Percentiles rank a stretch among this genome's conserved stretches.
These are phyloP conservation scores for Cladosporium austrohemisphaericum DNA, from an alignment of 2,329 filamentous ascomycete species.

Conservation along the genomic window DNA sequence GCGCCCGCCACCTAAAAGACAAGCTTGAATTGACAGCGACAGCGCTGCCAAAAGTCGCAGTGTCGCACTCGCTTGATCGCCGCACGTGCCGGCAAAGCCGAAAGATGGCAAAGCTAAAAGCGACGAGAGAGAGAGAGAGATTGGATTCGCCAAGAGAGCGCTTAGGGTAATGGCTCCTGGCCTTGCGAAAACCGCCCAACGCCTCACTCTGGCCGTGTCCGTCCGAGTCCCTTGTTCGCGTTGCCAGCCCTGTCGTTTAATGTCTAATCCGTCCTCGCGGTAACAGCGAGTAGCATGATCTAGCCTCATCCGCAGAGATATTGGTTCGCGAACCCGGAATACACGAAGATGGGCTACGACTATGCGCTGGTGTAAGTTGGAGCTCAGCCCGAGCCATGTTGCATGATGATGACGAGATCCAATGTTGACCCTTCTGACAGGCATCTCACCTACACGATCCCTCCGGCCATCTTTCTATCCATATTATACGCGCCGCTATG, in stretches of 20 bases:
- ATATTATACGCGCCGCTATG: slow-evolving; percentile 59
- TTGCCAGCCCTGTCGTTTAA: not conserved
- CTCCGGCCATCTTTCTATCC: slow-evolving; percentile 58
- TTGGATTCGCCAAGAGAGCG: not conserved
- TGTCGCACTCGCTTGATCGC: not conserved
- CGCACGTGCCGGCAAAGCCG: slow-evolving; percentile 3
- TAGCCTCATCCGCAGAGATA: not conserved
- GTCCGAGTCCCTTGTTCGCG: not conserved
- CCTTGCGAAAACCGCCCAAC: not conserved
- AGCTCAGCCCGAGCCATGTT: too few species aligned
- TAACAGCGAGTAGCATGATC: slow-evolving; percentile 6
- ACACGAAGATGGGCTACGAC: slow-evolving; percentile 51
- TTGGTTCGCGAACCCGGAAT: not conserved
- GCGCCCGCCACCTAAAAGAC: too few species aligned
- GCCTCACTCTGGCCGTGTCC: not conserved
- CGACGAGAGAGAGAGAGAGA: not conserved
- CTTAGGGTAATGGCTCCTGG: too few species aligned
- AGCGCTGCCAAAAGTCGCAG: not conserved
- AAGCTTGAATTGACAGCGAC: too few species aligned
- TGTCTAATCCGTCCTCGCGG: slow-evolving; percentile 2
- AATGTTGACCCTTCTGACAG: too few species aligned
- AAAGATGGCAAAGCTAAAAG: slow-evolving; percentile 1
- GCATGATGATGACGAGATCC: slow-evolving; percentile 3
- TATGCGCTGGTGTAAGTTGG: slow-evolving; percentile 61
- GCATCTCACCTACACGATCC: slow-evolving; percentile 65